Base-by-base conservation (phyloP, 768 basidiomycete species). In the Termitomyces sp. region DNA sequence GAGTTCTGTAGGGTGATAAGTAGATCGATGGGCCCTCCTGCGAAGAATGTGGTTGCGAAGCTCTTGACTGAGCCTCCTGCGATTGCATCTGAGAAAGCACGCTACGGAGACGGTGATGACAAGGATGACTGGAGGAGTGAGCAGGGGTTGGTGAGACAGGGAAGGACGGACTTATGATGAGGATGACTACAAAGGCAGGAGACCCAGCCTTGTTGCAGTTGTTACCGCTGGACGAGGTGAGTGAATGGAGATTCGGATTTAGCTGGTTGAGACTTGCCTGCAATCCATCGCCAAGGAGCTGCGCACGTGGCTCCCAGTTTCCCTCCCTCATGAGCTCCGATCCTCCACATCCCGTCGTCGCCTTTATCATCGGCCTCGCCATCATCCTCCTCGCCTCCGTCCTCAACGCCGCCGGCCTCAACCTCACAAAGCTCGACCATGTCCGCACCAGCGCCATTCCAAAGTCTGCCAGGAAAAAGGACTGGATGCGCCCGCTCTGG, bases 361-460 rank as follows among this genome's bases (percentile, higher is more conserved):
- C 87, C 6, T 94, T 94, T 72, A 86, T 93, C 63, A 92, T 93
- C 62, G 92, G 96, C 15, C 84, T 97, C 49, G 72, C 88, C 48
- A 96, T 98, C 66, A 87, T 97, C 52, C 77, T 93, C 3, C 77
- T 91, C 7, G 90, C 94, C 0, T 92, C 90, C 18, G 82, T 93
- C n/a, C 81, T 94, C 65, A 94, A 93, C 68, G 92, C 93, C 38
- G 92, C 90, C 0, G 96, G 96, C n/a, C 81, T 98, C 45, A 98
- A 97, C 70, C 78, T 98, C 61, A 95, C 94, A 40, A 98, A 98
- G 74, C 76, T 96, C 45, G 96, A 97, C 76, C 94, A 96, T 84
- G 87, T 90, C 58, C 65, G 88, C 78, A 92, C 89, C 28, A 89
- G 81, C 64, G 78, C 81, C 28, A 77, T 96, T 53, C 96, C 96